phyloP scores from a whole-genome alignment of 2,329 filamentous ascomycete species.

The Shiraia bambusicola region DNA sequence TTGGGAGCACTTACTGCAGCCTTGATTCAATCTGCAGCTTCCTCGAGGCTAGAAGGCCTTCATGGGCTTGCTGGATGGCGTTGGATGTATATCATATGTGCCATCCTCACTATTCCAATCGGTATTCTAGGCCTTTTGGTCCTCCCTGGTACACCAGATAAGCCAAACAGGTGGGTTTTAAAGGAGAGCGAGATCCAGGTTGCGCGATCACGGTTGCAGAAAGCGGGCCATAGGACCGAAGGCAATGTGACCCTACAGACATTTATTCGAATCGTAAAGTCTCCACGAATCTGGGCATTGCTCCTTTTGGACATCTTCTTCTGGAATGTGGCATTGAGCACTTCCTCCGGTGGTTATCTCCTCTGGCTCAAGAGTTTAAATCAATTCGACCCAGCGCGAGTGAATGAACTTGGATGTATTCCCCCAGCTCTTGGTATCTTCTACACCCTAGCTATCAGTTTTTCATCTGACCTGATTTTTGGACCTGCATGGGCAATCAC shows the following conservation, averaged over 20 bases:
- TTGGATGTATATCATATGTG: slow-evolving; percentile 42
- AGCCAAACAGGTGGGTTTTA: slow-evolving; percentile 53
- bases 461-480: slow-evolving; percentile 56
- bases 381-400: slow-evolving; percentile 48
- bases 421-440: slow-evolving; percentile 59
- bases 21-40: slow-evolving; percentile 45
- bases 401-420: slow-evolving; percentile 57
- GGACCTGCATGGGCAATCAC: slow-evolving; percentile 60
- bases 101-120: slow-evolving; percentile 58
- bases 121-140: slow-evolving; percentile 55
- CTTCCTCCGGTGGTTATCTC: slow-evolving; percentile 53
- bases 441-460: slow-evolving; percentile 57
- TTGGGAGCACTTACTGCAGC: slow-evolving; percentile 57
- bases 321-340: slow-evolving; percentile 56
- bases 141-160: slow-evolving; percentile 54
- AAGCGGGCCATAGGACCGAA: slow-evolving; percentile 44
- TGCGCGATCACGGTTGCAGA: slow-evolving; percentile 49
- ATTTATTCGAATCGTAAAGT: slow-evolving; percentile 30
- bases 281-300: slow-evolving; percentile 55
- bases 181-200: slow-evolving; percentile 51
- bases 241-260: slow-evolving; percentile 23
- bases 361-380: slow-evolving; percentile 61
- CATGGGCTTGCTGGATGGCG: slow-evolving; percentile 44
- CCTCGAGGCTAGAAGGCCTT: slow-evolving; percentile 58
- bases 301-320: slow-evolving; percentile 57